phyloP scores from a whole-genome alignment of 768 basidiomycete genomes.

The Tricholoma terreum region DNA sequence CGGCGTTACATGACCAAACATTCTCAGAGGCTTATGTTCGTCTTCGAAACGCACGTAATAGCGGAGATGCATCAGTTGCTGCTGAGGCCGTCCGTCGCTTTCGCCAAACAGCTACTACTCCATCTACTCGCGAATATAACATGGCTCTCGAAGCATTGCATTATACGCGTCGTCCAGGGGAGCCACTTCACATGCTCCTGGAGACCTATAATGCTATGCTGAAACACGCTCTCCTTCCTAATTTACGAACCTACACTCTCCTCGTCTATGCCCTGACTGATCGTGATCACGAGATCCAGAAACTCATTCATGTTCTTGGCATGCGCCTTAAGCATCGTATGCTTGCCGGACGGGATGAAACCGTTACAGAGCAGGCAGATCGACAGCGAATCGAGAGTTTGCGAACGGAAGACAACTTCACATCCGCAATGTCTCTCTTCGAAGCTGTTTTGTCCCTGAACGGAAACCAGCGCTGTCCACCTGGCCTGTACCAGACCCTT shows the following conservation, averaged over 20 bases:
- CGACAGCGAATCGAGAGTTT: slow-evolving; percentile 42
- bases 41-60: slow-evolving; percentile 24
- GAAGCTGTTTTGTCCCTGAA: slow-evolving; percentile 46
- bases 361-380: slow-evolving; percentile 23
- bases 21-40: slow-evolving; percentile 18
- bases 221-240: slow-evolving; percentile 57
- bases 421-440: slow-evolving; percentile 71
- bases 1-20: neutral
- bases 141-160: slow-evolving; percentile 53
- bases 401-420: slow-evolving; percentile 65
- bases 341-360: slow-evolving; percentile 24
- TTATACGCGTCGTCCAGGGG: slow-evolving; percentile 42
- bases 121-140: slow-evolving; percentile 58
- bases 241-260: slow-evolving; percentile 53
- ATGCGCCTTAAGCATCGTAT: slow-evolving; percentile 35
- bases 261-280: slow-evolving; percentile 61
- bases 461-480: slow-evolving; percentile 29
- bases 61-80: slow-evolving; percentile 23
- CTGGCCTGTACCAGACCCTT: slow-evolving; percentile 47
- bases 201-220: slow-evolving; percentile 75
- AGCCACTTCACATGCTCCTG: slow-evolving; percentile 54
- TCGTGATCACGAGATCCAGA: slow-evolving; percentile 65
- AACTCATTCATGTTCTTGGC: slow-evolving; percentile 41
- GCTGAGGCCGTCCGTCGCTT: slow-evolving; percentile 37
- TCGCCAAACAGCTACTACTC: slow-evolving; percentile 23